A percentile compares a stretch with the other conserved stretches of the same genome.
These are phyloP conservation scores for Solanum etuberosum DNA, from an alignment of 257 asterid genomes.

Conservation along the genomic window DNA sequence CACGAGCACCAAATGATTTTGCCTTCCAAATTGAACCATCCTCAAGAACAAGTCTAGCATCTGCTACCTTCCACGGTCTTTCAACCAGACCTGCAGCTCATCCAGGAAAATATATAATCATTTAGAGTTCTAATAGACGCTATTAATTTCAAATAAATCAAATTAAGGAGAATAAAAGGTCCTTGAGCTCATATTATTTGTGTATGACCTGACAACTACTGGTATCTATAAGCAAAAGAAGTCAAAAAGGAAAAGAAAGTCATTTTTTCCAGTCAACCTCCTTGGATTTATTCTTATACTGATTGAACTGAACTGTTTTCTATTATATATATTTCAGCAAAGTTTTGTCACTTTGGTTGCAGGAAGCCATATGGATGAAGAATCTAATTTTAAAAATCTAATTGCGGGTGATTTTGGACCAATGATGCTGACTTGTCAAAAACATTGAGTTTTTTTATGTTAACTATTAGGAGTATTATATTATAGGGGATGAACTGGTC, in stretches of 20 bases:
- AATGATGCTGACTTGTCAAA: neutral
- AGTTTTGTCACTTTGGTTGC: neutral
- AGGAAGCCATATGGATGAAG: neutral
- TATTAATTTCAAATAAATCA: neutral
- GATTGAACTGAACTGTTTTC: neutral
- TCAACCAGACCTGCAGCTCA: constrained; percentile 29
- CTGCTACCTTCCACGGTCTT: constrained; percentile 92
- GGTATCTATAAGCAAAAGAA: neutral
- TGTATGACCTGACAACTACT: neutral
- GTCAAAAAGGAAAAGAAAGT: neutral
- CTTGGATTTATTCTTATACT: neutral
- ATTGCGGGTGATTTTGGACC: neutral
- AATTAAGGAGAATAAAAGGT: neutral
- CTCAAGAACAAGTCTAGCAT: constrained; percentile 89
- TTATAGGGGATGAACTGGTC: neutral
- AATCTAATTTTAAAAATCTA: neutral
- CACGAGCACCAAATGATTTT: constrained; percentile 92
- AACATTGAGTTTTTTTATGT: neutral
- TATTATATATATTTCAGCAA: neutral
- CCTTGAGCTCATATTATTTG: neutral
- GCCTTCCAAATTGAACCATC: constrained; percentile 98
- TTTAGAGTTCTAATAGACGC: neutral
- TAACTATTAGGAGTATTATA: neutral
- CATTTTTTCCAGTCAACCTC: neutral
- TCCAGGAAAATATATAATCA: neutral